Evolutionary conservation across 2,329 filamentous ascomycete species (phyloP).

Genomic region (Nothophoma quercina): DNA sequence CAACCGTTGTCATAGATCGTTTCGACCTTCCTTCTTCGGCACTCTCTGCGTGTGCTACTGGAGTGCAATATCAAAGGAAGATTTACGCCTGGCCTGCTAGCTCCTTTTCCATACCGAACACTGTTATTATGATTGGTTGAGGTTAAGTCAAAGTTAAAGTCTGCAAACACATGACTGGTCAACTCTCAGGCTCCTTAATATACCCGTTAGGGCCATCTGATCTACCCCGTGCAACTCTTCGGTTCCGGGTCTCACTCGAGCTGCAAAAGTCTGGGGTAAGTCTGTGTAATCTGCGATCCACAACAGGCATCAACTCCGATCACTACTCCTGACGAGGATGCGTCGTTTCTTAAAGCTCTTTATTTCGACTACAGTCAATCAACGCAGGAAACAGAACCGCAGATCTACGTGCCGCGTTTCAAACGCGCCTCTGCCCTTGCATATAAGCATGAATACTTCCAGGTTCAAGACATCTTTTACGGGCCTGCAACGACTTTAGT

Average conservation of each 20-base stretch:
- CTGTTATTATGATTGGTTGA: not conserved
- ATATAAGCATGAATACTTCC: not conserved
- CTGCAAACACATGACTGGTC: conserved; percentile 31
- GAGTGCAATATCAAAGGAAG: not conserved
- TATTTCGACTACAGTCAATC: conserved; percentile 23
- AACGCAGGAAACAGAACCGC: not conserved
- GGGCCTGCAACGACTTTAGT: not conserved
- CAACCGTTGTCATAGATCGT: not conserved
- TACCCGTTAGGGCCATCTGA: conserved; percentile 30
- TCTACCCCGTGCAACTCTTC: conserved; percentile 28
- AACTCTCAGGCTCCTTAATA: conserved; percentile 26
- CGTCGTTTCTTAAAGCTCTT: conserved; percentile 18
- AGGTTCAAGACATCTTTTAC: not conserved
- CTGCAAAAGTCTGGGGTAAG: conserved; percentile 18
- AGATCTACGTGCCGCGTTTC: conserved; percentile 10
- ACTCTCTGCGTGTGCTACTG: not conserved
- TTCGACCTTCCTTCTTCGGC: not conserved
- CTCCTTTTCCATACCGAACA: not conserved
- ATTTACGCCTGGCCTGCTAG: not conserved
- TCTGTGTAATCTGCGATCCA: conserved; percentile 27
- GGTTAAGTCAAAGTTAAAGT: conserved; percentile 3
- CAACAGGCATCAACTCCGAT: conserved; percentile 30
- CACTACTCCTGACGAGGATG: conserved; percentile 18
- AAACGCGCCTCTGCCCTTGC: conserved; percentile 8
- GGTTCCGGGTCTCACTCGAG: conserved; percentile 11